Evolutionary conservation across 768 basidiomycete genomes (phyloP).

Genomic region (Lanmaoa rubissima): DNA sequence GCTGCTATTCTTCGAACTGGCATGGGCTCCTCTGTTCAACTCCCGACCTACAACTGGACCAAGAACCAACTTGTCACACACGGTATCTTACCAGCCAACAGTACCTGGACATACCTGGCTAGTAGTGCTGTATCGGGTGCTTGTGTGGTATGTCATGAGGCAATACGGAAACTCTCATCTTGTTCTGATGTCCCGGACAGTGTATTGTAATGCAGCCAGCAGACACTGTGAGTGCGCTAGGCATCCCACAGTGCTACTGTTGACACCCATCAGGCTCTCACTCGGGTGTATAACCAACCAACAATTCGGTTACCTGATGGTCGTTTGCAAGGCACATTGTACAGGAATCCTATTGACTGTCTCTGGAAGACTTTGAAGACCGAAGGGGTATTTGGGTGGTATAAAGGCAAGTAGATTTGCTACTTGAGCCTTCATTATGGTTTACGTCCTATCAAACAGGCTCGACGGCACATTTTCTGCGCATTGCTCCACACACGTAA

Average conservation of each 20-base stretch:
- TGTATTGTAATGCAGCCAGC: conserved; percentile 94
- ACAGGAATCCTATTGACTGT: conserved; percentile 93
- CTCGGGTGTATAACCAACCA: conserved; percentile 96
- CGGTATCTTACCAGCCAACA: conserved; percentile 71
- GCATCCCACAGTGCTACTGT: background rate
- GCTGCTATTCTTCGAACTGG: conserved; percentile 92
- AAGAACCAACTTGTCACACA: conserved; percentile 74
- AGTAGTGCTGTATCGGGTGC: conserved; percentile 88
- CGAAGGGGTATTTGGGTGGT: conserved; percentile 92
- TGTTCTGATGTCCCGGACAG: conserved; percentile 36
- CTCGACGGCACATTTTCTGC: conserved; percentile 88
- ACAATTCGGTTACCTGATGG: conserved; percentile 71
- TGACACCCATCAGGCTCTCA: conserved; percentile 58
- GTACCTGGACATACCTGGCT: conserved; percentile 81
- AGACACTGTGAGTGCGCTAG: conserved; percentile 63
- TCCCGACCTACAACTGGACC: conserved; percentile 93
- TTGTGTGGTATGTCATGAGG: conserved; percentile 70
- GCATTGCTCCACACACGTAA: conserved; percentile 91
- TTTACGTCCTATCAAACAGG: conserved; percentile 42
- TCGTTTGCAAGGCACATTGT: conserved; percentile 68
- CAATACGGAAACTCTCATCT: background rate
- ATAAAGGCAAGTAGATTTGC: conserved; percentile 64
- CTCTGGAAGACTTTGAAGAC: conserved; percentile 92
- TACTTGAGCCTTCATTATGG: background rate
- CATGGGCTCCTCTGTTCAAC: conserved; percentile 94